Base-by-base conservation (phyloP, 495 filamentous ascomycete species). In the Talaromyces nanjingensis region DNA sequence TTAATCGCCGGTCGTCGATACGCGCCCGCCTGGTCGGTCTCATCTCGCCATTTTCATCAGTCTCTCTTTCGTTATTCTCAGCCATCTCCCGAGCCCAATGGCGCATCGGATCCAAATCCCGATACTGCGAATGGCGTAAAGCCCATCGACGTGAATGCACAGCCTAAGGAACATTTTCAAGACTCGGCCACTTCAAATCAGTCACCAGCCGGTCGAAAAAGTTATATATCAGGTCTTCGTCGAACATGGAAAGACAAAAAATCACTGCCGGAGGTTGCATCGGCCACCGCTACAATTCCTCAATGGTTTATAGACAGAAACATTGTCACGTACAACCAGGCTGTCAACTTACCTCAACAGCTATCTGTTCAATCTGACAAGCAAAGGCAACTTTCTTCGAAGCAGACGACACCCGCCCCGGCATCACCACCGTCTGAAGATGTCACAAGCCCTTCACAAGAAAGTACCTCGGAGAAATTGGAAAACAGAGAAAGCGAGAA, bases 1-100 rank as follows among this genome's bases (percentile, higher is more conserved):
- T 72, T 80, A 54, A 68, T 79, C 64, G 76, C 76, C 58, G 76
- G 69, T 66, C 76, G 78, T 62, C 76, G 76, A 31, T 78, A 74
- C 73, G 71, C 76, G 60, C 70, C 69, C 39, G 64, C 66, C 20
- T 45, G 70, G 55, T 52, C 67, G 27, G 63, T 67, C 20, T 57
- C 67, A 39, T 71, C 73, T 55, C 77, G 77, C 49, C 72, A 65
- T 18, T 77, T 79, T 60, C 77, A 79, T 62, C 62, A 71, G 14
- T 79, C 78, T 31, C 68, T 67, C 65, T 65, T 47, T 67, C 74
- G 72, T 66, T 72, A 68, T 8, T 76, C 75, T 18, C 70, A 73
- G n/a, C 65, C 70, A n/a, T 64, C 77, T 6, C 66, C 68, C 22
- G 74, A 77, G 42, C 69, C 77, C 25, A 68, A 68, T 42, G 69